Base-by-base conservation (phyloP, 2,329 filamentous ascomycete genomes). In the Sphaceloma murrayae region DNA sequence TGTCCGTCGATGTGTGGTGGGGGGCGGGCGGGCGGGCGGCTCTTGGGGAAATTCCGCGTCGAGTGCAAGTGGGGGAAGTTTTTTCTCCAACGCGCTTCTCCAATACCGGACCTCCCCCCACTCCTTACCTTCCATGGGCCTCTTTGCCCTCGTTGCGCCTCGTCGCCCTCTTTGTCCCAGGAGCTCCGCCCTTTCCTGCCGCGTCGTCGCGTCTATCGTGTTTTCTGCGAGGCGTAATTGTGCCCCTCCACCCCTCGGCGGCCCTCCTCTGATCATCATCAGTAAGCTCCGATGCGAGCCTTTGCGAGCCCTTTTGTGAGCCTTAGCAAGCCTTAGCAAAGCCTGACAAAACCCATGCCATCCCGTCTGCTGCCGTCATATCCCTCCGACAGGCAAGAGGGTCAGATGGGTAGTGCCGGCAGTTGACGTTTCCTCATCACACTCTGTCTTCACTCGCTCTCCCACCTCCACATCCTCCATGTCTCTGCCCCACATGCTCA, bases 401-500 rank as follows among this genome's bases (percentile, higher is more conserved):
- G 19, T 13, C 13, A 3, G 11, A 22, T 16, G 14, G 14, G 36
- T 18, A 14, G 18, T 4, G 22, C 18, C 36, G 36, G 36, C 36
- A 40, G 36, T 40, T 40, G 36, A 9, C 30, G 22, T 30, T 30
- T 17, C 30, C 24, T 40, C 36, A 40, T 24, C 11, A 24, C 29
- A 40, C 18, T 40, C 18, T 18, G n/a, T 40, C 36, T 27, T 24
- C 11, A 24, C 29, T 27, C 18, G 27, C 18, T 18, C 24, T 24
- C 29, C 36, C 30, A 19, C 26, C 36, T 30, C 36, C 36, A 40
- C 36, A 40, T 40, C 11, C 36, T 6, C 27, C 36, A 40, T 40
- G 36, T 40, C 24, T 40, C 36, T 40, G 36, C 36, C 36, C 36
- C 36, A 40, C 36, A 40, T 40, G n/a, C 21, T 29, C 22, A 10